A percentile compares a stretch with the other conserved stretches of the same genome.
These are phyloP conservation scores for Phytophthora europaea DNA, from an alignment of 352 stramenopile genomes.

Conservation along the genomic window DNA sequence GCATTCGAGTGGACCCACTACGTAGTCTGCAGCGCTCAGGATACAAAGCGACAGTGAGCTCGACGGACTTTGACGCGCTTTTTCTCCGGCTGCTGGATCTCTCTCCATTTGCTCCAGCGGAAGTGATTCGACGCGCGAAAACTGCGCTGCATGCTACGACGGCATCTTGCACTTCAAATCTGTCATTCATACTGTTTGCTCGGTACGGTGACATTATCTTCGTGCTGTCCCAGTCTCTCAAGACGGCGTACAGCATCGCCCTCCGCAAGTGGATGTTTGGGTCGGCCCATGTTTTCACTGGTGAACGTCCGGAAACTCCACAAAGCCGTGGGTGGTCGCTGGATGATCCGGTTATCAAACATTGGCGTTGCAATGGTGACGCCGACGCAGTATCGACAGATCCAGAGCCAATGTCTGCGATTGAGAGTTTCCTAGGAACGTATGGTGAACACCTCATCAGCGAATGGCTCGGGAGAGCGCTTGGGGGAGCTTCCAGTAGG, in stretches of 20 bases:
- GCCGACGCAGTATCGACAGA: not conserved
- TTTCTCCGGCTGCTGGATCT: conserved; percentile 35
- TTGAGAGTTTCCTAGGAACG: conserved; percentile 25
- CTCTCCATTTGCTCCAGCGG: conserved; percentile 7
- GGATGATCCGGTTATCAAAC: conserved; percentile 1
- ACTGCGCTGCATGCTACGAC: conserved; percentile 36
- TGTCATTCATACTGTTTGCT: conserved; percentile 48
- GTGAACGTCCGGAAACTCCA: not conserved
- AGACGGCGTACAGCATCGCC: conserved; percentile 18
- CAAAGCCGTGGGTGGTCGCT: conserved; percentile 11
- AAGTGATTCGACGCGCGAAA: conserved; percentile 41
- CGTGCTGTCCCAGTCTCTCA: conserved; percentile 29
- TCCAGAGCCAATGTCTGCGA: not conserved
- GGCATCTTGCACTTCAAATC: conserved; percentile 11
- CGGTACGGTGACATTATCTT: conserved; percentile 44
- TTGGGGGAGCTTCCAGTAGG: not conserved
- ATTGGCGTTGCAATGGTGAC: not conserved
- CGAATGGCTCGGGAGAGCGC: conserved; percentile 29
- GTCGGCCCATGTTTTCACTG: not conserved
- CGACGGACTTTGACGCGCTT: conserved; percentile 40
- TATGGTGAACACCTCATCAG: conserved; percentile 35
- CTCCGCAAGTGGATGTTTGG: conserved; percentile 6
- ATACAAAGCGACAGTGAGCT: conserved; percentile 24
- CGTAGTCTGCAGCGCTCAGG: conserved; percentile 35
- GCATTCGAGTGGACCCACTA: conserved; percentile 52